A percentile compares a stretch with the other conserved stretches of the same genome.
These are phyloP conservation scores for Magnusiomyces fungicola DNA, from an alignment of 1,139 yeast genomes.

Conservation along the genomic window DNA sequence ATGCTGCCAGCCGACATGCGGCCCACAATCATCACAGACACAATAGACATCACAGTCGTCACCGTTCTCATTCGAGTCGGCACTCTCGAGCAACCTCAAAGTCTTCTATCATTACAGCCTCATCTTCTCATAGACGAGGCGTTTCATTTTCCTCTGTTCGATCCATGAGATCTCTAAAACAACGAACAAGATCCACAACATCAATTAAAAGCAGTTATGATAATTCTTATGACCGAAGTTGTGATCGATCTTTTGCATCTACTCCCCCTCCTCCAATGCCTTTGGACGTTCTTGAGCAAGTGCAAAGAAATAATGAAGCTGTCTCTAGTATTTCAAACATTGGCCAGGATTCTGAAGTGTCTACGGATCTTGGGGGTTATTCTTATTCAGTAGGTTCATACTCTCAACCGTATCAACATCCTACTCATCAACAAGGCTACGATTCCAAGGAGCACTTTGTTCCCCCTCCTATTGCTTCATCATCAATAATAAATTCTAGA, in stretches of 20 bases:
- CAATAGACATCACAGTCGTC: conserved; percentile 9
- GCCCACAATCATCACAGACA: not conserved
- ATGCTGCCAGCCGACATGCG: too few species aligned
- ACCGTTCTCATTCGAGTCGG: conserved; percentile 4
- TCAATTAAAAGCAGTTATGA: conserved; percentile 3
- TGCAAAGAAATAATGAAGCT: too few species aligned
- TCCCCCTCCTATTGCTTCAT: too few species aligned
- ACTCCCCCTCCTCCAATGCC: conserved; percentile 15
- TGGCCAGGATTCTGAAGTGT: too few species aligned
- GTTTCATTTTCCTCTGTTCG: conserved; percentile 6
- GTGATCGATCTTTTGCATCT: too few species aligned
- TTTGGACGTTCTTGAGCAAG: conserved; percentile 7
- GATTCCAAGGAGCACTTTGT: too few species aligned
- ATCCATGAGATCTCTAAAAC: conserved; percentile 1
- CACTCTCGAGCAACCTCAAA: conserved; percentile 8
- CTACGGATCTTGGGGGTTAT: too few species aligned
- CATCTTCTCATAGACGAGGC: conserved; percentile 7
- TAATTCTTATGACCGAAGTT: not conserved
- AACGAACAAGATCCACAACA: conserved; percentile 3
- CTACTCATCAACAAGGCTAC: too few species aligned
- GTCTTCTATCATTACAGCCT: conserved; percentile 7
- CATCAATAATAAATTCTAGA: too few species aligned
- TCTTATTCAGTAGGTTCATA: too few species aligned
- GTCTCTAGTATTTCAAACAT: too few species aligned
- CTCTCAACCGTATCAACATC: too few species aligned